Percentiles rank a stretch among this genome's conserved stretches.
Evolutionary conservation across 2,329 filamentous ascomycete genomes (phyloP).

Genomic region (Exophiala mesophila): DNA sequence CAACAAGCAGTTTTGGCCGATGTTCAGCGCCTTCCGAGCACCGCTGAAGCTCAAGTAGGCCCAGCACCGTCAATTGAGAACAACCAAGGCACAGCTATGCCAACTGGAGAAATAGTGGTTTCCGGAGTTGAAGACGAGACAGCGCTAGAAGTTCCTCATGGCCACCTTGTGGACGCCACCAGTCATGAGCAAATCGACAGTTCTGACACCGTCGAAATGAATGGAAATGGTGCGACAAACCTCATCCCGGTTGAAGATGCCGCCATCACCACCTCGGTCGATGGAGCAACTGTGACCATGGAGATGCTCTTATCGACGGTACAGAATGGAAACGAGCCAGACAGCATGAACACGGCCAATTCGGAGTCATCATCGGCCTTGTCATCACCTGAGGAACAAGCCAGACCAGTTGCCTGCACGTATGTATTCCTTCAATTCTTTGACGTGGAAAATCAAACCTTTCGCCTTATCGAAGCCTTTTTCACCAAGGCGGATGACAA

Average conservation of each 20-base stretch:
- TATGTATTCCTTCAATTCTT: conserved; percentile 51
- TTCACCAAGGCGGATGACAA: conserved; percentile 38
- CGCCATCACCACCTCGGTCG: conserved; percentile 30
- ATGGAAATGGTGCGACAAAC: no score
- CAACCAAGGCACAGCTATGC: conserved; percentile 17
- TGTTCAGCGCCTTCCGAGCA: conserved; percentile 4
- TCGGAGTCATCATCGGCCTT: conserved; percentile 5
- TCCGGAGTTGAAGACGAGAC: conserved; percentile 15
- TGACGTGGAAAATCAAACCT: conserved; percentile 44
- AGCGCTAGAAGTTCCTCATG: conserved; percentile 16
- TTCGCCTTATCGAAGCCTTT: conserved; percentile 39
- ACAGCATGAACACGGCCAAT: no score
- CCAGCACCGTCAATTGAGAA: conserved; percentile 5
- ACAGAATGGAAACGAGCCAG: no score
- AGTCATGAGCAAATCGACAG: no score
- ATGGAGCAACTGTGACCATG: conserved; percentile 11
- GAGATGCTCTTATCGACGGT: no score
- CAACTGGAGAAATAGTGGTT: conserved; percentile 8
- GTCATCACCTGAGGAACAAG: conserved; percentile 3
- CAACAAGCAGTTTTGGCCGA: conserved; percentile 17
- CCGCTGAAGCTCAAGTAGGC: background rate
- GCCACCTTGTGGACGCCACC: conserved; percentile 20
- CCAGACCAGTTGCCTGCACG: conserved; percentile 27
- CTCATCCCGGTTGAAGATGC: conserved; percentile 27
- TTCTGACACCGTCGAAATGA: no score